These are phyloP conservation scores for Tolypocladium tundrense DNA, from an alignment of 2,329 filamentous ascomycete genomes.

Conservation along the genomic window DNA sequence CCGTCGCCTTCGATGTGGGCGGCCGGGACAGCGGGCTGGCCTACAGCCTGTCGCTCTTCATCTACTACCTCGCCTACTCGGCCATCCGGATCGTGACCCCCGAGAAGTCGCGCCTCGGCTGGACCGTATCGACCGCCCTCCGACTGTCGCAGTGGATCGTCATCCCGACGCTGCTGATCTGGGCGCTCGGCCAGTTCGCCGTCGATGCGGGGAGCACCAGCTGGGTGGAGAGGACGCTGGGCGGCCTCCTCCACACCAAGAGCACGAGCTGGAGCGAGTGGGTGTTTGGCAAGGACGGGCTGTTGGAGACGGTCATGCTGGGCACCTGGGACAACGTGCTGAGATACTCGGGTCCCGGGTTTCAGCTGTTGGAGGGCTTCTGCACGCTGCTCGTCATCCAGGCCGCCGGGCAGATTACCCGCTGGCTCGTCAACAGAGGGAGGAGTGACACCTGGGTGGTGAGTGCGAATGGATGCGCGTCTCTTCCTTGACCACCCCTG, in stretches of 20 bases:
- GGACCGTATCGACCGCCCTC: constrained; percentile 57
- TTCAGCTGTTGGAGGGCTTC: constrained; percentile 92
- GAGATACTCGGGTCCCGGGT: constrained; percentile 84
- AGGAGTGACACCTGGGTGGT: constrained; percentile 96
- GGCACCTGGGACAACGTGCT: constrained; percentile 83
- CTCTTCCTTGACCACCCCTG: constrained; percentile 1
- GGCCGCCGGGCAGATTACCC: constrained; percentile 83
- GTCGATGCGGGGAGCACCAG: constrained; percentile 69
- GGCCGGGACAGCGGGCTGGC: constrained; percentile 88
- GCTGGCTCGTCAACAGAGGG: constrained; percentile 88
- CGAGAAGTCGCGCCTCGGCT: constrained; percentile 64
- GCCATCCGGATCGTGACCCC: constrained; percentile 70
- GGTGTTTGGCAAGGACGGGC: constrained; percentile 77
- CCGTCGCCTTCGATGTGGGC: constrained; percentile 95
- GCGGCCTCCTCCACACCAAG: constrained; percentile 50
- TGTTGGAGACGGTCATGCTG: constrained; percentile 70
- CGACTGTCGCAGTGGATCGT: constrained; percentile 77
- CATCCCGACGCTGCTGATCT: constrained; percentile 79
- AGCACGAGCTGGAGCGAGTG: constrained; percentile 66
- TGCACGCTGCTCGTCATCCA: constrained; percentile 95
- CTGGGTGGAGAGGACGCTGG: constrained; percentile 76
- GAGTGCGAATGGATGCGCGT: constrained; percentile 23
- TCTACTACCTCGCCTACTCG: constrained; percentile 87
- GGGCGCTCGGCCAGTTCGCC: constrained; percentile 91
- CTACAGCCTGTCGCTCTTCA: constrained; percentile 80